Evolutionary conservation across 2,329 filamentous ascomycete species (phyloP).

Genomic region (Claviceps sp.): DNA sequence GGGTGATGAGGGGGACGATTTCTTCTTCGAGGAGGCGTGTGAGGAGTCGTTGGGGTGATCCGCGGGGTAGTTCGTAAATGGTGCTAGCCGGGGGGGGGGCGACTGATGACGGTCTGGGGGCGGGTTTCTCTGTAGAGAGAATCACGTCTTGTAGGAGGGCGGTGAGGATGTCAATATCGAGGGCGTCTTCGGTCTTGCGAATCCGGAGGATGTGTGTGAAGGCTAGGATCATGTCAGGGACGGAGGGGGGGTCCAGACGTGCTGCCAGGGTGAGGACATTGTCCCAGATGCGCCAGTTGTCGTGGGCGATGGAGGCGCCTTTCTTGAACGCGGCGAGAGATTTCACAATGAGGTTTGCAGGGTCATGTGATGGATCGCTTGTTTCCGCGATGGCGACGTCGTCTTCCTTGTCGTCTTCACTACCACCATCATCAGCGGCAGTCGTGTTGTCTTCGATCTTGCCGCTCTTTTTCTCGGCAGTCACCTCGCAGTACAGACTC

Average conservation of each 20-base stretch:
- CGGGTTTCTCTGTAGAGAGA: slow-evolving; percentile 23
- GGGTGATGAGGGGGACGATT: slow-evolving; percentile 73
- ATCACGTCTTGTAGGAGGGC: slow-evolving; percentile 61
- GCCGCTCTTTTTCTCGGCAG: slow-evolving; percentile 23
- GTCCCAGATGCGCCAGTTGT: slow-evolving; percentile 91
- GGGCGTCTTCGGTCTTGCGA: slow-evolving; percentile 60
- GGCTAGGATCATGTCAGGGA: slow-evolving; percentile 62
- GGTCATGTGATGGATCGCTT: slow-evolving; percentile 26
- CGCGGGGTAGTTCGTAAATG: slow-evolving; percentile 31
- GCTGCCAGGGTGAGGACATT: slow-evolving; percentile 83
- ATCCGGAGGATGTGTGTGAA: slow-evolving; percentile 65
- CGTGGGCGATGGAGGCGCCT: slow-evolving; percentile 68
- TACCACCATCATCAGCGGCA: slow-evolving; percentile 2
- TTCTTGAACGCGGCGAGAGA: slow-evolving; percentile 77
- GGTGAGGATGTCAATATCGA: slow-evolving; percentile 62
- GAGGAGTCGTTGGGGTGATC: slow-evolving; percentile 48
- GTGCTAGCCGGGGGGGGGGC: slow-evolving; percentile 2
- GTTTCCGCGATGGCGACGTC: slow-evolving; percentile 11
- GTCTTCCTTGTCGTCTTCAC: slow-evolving; percentile 15
- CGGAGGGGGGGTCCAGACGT: slow-evolving; percentile 60
- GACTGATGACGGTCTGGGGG: slow-evolving; percentile 1
- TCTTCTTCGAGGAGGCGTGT: slow-evolving; percentile 60
- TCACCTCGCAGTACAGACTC: slow-evolving; percentile 46
- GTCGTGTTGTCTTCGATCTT: slow-evolving; percentile 13
- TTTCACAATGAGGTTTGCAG: slow-evolving; percentile 52